Percentiles rank a stretch among this genome's conserved stretches.
Conservation (phyloP, 2,329 filamentous ascomycete species). For the Phyllosticta capitalensis region DNA sequence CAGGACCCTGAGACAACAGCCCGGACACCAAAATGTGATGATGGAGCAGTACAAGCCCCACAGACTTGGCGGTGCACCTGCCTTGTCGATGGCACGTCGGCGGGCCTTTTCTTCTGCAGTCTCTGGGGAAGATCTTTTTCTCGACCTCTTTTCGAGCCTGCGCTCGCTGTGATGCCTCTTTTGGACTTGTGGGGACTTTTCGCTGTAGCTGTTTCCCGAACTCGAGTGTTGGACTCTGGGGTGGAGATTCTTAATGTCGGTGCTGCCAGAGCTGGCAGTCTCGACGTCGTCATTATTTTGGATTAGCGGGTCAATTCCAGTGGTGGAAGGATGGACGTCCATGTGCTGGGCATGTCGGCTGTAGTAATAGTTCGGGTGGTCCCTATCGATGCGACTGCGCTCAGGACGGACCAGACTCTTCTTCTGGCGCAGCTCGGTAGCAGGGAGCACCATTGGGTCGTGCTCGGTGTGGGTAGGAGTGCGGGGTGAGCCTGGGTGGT, state of each 20-base stretch:
- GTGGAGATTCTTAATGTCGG: constrained; percentile 41
- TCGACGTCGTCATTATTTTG: constrained; percentile 54
- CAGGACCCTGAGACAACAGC: constrained; percentile 74
- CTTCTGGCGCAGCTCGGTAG: constrained; percentile 56
- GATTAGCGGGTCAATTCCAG: constrained; percentile 78
- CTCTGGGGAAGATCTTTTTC: neutral
- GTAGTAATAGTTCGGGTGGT: constrained; percentile 94
- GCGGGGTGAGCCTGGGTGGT: constrained; percentile 37
- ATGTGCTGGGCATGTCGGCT: constrained; percentile 90
- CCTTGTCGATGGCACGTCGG: constrained; percentile 51
- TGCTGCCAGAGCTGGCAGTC: constrained; percentile 54
- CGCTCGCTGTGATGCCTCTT: constrained; percentile 21
- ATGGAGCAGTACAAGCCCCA: constrained; percentile 96
- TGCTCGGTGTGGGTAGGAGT: constrained; percentile 31
- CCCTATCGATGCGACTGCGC: constrained; percentile 70
- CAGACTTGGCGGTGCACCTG: constrained; percentile 66
- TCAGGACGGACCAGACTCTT: constrained; percentile 84
- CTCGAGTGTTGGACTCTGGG: constrained; percentile 34
- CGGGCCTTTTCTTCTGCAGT: constrained; percentile 50
- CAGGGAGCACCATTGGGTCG: constrained; percentile 44
- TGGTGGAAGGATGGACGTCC: constrained; percentile 80
- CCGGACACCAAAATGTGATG: constrained; percentile 89
- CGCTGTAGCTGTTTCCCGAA: constrained; percentile 18
- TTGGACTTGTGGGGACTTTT: constrained; percentile 25
- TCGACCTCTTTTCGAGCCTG: constrained; percentile 49